phyloP scores from a whole-genome alignment of 2,329 filamentous ascomycete genomes.

The Cladobotryum protrusum region DNA sequence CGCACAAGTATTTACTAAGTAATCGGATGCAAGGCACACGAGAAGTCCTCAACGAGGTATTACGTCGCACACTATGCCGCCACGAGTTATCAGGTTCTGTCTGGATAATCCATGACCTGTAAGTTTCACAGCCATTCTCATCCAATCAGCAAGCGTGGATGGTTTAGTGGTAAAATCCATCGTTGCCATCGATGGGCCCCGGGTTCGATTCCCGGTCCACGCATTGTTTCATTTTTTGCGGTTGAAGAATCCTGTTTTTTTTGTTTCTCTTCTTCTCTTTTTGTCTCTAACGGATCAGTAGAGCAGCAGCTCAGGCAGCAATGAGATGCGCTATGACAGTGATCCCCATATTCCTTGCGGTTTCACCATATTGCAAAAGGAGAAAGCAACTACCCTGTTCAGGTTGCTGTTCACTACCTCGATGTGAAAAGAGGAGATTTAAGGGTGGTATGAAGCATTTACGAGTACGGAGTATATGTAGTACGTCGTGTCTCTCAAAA shows the following conservation, averaged over 20 bases:
- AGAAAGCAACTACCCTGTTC: too few relatives aligned
- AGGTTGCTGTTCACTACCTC: not conserved
- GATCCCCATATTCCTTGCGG: not conserved
- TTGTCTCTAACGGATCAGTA: not conserved
- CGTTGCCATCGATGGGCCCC: constrained; percentile 29
- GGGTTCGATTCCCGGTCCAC: constrained; percentile 29
- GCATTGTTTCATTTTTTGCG: constrained; percentile 12
- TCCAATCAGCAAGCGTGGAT: constrained; percentile 13
- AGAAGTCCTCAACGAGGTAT: too few relatives aligned
- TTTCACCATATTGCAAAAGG: not conserved
- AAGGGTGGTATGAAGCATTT: too few relatives aligned
- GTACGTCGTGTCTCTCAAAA: too few relatives aligned
- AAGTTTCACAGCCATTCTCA: not conserved
- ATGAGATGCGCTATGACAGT: not conserved
- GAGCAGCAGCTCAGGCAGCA: too few relatives aligned
- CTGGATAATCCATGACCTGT: too few relatives aligned
- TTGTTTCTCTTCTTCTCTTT: not conserved
- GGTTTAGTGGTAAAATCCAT: constrained; percentile 28
- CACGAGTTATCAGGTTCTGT: too few relatives aligned
- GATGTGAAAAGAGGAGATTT: not conserved
- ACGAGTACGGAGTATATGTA: too few relatives aligned
- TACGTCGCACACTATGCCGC: too few relatives aligned
- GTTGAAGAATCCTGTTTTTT: not conserved
- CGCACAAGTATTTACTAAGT: too few relatives aligned
- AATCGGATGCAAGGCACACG: too few relatives aligned